phyloP scores from a whole-genome alignment of 1,284 basidiomycete genomes.

The Volvariella volvacea region DNA sequence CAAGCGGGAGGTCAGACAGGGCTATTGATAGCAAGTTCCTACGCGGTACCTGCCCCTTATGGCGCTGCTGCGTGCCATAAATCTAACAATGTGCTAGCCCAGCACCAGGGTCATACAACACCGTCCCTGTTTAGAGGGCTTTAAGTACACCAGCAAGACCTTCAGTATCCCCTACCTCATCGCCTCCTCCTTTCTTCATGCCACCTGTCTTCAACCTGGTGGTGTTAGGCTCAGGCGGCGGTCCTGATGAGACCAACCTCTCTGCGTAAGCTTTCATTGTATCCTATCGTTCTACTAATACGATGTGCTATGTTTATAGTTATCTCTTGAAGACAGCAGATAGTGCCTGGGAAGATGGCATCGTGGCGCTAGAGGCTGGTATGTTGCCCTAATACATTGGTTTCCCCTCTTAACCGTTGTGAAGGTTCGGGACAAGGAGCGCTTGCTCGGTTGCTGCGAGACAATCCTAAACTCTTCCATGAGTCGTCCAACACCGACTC shows the following conservation, averaged over 20 bases:
- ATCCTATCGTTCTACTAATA: neutral
- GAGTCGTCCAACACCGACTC: constrained; percentile 12
- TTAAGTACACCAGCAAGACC: too few relatives aligned
- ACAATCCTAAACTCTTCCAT: constrained; percentile 47
- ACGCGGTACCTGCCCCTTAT: too few relatives aligned
- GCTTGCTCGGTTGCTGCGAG: constrained; percentile 44
- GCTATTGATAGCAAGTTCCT: too few relatives aligned
- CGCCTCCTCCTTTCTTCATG: too few relatives aligned
- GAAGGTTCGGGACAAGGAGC: constrained; percentile 69
- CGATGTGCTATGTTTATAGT: constrained; percentile 26
- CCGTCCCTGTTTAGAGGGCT: too few relatives aligned
- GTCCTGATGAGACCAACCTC: constrained; percentile 69
- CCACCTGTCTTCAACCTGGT: constrained; percentile 54
- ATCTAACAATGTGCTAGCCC: too few relatives aligned
- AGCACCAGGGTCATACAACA: too few relatives aligned
- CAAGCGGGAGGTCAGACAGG: too few relatives aligned
- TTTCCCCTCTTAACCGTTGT: constrained; percentile 2
- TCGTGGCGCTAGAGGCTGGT: constrained; percentile 72
- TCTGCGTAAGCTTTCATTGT: constrained; percentile 43
- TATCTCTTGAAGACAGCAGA: constrained; percentile 63
- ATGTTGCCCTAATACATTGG: constrained; percentile 11
- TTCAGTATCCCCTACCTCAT: too few relatives aligned
- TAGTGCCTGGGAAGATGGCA: constrained; percentile 58
- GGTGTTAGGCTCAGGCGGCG: constrained; percentile 72
- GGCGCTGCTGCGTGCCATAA: too few relatives aligned